phyloP scores from a whole-genome alignment of 306 rosid species.

The Datisca glomerata region DNA sequence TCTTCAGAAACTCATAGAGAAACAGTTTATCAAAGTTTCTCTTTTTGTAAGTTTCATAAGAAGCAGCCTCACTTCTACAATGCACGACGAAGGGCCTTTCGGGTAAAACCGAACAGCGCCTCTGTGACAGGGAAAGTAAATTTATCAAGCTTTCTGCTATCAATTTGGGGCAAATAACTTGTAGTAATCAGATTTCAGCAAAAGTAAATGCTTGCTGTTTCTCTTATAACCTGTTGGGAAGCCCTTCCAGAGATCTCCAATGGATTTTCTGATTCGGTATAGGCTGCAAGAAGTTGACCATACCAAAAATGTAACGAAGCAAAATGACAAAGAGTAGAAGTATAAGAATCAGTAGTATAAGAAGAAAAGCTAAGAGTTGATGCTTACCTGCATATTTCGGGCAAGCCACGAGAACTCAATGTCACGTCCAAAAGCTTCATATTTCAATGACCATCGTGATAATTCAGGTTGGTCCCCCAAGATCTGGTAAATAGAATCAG shows the following conservation, averaged over 20 bases:
- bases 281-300: constrained; percentile 65
- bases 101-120: constrained; percentile 97
- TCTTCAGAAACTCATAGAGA: background rate
- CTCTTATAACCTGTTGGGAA: constrained; percentile 59
- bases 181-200: background rate
- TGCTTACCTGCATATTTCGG: constrained; percentile 84
- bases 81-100: constrained; percentile 73
- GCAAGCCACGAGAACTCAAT: constrained; percentile 92
- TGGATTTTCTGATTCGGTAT: constrained; percentile 86
- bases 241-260: constrained; percentile 95
- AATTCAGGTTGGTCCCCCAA: constrained; percentile 78
- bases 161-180: background rate
- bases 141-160: constrained; percentile 18
- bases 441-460: constrained; percentile 90
- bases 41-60: background rate
- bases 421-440: constrained; percentile 73
- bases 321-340: too few relatives aligned
- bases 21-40: background rate
- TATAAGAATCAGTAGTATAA: background rate
- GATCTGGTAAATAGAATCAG: constrained; percentile 32
- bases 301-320: too few relatives aligned
- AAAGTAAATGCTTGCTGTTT: background rate
- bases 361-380: background rate
- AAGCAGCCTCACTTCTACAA: constrained; percentile 63
- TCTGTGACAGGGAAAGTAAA: constrained; percentile 41